Evolutionary conservation across 2,329 filamentous ascomycete genomes (phyloP).

Genomic region (Penicillium psychrosexuale): DNA sequence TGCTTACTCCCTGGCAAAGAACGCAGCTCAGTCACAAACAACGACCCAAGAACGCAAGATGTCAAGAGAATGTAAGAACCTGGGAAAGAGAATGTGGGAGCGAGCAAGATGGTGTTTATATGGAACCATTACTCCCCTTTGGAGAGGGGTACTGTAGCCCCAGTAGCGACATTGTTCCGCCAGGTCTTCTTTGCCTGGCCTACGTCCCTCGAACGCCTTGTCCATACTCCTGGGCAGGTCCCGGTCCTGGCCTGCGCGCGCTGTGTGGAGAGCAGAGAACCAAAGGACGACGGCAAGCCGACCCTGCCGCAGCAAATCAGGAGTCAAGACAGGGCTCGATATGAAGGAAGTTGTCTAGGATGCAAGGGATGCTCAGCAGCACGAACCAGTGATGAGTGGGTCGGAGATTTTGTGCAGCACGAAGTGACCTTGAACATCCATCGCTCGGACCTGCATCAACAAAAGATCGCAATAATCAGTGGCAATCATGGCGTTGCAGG

Average conservation of each 20-base stretch:
- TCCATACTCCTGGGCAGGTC: slow-evolving; percentile 33
- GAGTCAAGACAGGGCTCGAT: slow-evolving; percentile 34
- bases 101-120: slow-evolving; percentile 44
- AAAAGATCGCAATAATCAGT: slow-evolving; percentile 25
- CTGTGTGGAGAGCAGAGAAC: slow-evolving; percentile 29
- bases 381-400: slow-evolving; percentile 36
- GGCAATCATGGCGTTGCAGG: slow-evolving; percentile 30
- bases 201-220: slow-evolving; percentile 38
- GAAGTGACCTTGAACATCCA: slow-evolving; percentile 20
- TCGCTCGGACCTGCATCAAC: slow-evolving; percentile 23
- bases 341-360: slow-evolving; percentile 28
- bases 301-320: slow-evolving; percentile 42
- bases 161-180: slow-evolving; percentile 36
- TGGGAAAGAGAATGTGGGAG: slow-evolving; percentile 46
- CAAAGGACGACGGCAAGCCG: slow-evolving; percentile 26
- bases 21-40: slow-evolving; percentile 36
- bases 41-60: slow-evolving; percentile 38
- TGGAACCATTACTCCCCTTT: slow-evolving; percentile 31
- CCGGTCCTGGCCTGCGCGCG: slow-evolving; percentile 31
- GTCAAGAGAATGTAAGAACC: slow-evolving; percentile 44
- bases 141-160: slow-evolving; percentile 30
- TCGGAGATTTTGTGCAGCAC: slow-evolving; percentile 36
- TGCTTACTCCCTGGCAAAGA: slow-evolving; percentile 40
- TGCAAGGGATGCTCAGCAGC: slow-evolving; percentile 37
- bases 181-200: slow-evolving; percentile 33